These are phyloP conservation scores for Aegilops umbellulata DNA, from an alignment of 176 grass and related monocot species.

Conservation along the genomic window DNA sequence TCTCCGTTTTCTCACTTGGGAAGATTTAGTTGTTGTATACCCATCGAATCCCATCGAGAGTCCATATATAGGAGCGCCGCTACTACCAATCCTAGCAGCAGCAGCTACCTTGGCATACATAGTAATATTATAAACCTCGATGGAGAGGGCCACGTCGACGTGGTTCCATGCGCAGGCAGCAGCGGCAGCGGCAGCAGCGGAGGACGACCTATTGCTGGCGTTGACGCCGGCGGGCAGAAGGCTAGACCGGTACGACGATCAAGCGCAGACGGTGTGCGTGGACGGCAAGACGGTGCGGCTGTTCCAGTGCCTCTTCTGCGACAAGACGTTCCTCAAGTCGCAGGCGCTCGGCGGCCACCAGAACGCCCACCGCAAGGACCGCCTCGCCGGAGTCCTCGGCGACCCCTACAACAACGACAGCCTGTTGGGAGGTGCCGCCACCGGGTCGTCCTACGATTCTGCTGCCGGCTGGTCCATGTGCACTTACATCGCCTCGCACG, in stretches of 20 bases:
- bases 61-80: not conserved
- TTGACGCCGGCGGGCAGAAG: not conserved
- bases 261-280: not conserved
- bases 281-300: conserved; percentile 36
- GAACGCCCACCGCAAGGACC: conserved; percentile 91
- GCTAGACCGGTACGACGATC: not conserved
- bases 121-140: not conserved
- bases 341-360: conserved; percentile 91
- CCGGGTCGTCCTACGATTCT: not conserved
- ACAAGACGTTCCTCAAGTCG: conserved; percentile 95
- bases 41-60: too few relatives aligned
- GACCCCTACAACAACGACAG: not conserved
- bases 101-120: not conserved
- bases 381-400: conserved; percentile 10
- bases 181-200: too few relatives aligned
- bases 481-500: not conserved
- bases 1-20: too few relatives aligned
- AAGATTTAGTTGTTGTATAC: too few relatives aligned
- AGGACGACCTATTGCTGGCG: not conserved
- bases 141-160: not conserved
- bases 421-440: not conserved
- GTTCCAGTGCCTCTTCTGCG: conserved; percentile 97
- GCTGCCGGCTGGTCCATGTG: not conserved
- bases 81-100: not conserved
- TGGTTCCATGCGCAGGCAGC: not conserved